Conservation (phyloP, 2,329 filamentous ascomycete species). For the Phaeomoniella chlamydospora region DNA sequence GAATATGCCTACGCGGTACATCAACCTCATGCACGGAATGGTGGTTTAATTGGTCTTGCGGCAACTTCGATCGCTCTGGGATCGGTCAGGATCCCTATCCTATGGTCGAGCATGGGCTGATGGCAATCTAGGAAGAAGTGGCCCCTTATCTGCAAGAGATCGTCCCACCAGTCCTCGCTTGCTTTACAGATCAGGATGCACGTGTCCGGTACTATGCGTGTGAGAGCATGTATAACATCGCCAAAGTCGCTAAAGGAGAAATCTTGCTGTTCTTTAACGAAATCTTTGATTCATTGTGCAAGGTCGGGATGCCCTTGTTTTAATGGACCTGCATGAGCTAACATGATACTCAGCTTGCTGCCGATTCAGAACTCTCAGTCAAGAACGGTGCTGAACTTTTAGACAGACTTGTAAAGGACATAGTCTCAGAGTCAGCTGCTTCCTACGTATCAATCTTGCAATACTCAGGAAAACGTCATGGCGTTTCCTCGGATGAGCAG, state of each 20-base stretch:
- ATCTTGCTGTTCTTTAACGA: constrained; percentile 96
- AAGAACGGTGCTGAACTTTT: constrained; percentile 96
- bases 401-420: constrained; percentile 89
- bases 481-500: constrained; percentile 16
- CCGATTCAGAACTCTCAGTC: constrained; percentile 89
- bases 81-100: constrained; percentile 44
- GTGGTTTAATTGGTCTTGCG: constrained; percentile 85
- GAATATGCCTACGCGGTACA: constrained; percentile 97
- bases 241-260: constrained; percentile 96
- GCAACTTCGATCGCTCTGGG: constrained; percentile 92
- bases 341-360: constrained; percentile 55
- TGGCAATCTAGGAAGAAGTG: constrained; percentile 53
- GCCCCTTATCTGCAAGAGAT: constrained; percentile 86
- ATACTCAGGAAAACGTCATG: constrained; percentile 33
- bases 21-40: constrained; percentile 90
- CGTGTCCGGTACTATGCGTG: constrained; percentile 95
- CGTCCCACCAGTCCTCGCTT: constrained; percentile 88
- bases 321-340: constrained; percentile 5
- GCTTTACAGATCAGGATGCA: constrained; percentile 96
- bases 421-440: constrained; percentile 85
- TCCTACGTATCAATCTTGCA: constrained; percentile 88
- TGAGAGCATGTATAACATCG: constrained; percentile 99
- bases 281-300: constrained; percentile 93
- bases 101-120: constrained; percentile 5
- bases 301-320: constrained; percentile 39